Evolutionary conservation across 1,284 basidiomycete genomes (phyloP).

Genomic region (Melanopsichium pennsylvanicum): DNA sequence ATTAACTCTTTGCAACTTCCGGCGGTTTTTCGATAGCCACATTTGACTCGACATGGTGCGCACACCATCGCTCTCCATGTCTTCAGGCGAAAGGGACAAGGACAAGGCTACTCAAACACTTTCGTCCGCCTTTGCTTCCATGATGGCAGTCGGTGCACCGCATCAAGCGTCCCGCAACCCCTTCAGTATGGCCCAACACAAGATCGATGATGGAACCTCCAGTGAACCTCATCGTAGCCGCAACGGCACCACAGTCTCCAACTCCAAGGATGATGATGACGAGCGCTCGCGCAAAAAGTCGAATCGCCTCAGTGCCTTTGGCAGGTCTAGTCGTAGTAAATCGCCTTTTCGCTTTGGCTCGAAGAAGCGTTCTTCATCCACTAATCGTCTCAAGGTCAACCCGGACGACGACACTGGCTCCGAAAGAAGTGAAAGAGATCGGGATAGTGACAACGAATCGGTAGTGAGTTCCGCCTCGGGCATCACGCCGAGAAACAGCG

Average conservation of each 20-base stretch:
- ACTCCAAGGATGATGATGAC: conserved; percentile 6
- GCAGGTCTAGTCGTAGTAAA: conserved; percentile 25
- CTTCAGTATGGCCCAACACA: conserved; percentile 30
- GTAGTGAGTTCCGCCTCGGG: conserved; percentile 30
- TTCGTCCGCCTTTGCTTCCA: conserved; percentile 41
- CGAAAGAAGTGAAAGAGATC: conserved; percentile 19
- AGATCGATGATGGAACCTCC: conserved; percentile 21
- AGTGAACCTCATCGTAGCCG: conserved; percentile 4
- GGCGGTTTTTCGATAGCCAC: too few species aligned
- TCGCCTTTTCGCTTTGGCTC: conserved; percentile 43
- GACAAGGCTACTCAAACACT: conserved; percentile 23
- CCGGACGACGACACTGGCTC: conserved; percentile 19
- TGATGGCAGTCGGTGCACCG: conserved; percentile 36
- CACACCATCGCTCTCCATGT: conserved; percentile 24
- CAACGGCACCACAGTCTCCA: background rate
- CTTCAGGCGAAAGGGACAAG: conserved; percentile 25
- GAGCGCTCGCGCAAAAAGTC: conserved; percentile 19
- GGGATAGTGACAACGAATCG: conserved; percentile 44
- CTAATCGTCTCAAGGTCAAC: conserved; percentile 23
- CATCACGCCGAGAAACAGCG: conserved; percentile 49
- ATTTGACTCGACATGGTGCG: conserved; percentile 18
- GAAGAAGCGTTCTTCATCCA: conserved; percentile 22
- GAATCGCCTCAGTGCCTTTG: conserved; percentile 21
- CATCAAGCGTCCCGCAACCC: conserved; percentile 30
- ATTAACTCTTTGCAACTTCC: too few species aligned